Conservation (phyloP, 2,329 filamentous ascomycete species). For the Penicillium sp. region DNA sequence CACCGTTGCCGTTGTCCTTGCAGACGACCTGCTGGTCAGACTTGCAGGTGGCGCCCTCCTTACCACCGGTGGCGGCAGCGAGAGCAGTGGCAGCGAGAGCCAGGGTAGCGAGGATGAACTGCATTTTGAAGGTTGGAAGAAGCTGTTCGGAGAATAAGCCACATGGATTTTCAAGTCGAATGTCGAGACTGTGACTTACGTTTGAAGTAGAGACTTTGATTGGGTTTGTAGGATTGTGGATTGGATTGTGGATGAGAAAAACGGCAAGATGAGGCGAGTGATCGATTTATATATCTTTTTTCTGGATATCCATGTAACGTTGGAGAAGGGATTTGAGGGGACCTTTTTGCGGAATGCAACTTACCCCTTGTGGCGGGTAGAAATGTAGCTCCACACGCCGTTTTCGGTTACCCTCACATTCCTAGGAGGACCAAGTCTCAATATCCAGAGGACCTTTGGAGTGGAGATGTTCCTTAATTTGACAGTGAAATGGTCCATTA, state of each 20-base stretch:
- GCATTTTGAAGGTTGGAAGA: neutral
- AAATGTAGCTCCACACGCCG: neutral
- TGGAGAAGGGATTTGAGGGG: neutral
- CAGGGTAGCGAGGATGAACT: slow-evolving; percentile 3
- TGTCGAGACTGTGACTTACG: neutral
- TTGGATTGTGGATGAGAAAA: neutral
- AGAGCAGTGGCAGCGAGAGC: neutral
- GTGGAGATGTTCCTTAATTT: neutral
- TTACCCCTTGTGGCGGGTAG: neutral
- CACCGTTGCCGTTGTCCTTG: slow-evolving; percentile 9
- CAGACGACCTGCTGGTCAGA: slow-evolving; percentile 12
- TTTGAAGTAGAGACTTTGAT: neutral
- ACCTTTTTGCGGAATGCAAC: neutral
- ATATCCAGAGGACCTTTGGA: neutral
- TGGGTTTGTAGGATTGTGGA: neutral
- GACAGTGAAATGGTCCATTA: neutral
- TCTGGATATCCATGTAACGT: neutral
- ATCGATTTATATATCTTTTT: neutral
- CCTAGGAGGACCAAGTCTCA: neutral
- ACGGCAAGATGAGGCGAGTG: neutral
- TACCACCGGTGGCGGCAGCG: neutral
- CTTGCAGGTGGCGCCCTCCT: slow-evolving; percentile 1
- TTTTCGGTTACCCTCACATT: neutral
- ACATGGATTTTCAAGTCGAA: neutral
- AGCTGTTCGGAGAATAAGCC: neutral